A percentile compares a stretch with the other conserved stretches of the same genome.
Conservation (phyloP, 345 rosid species). For the Lenwebbia sp. region DNA sequence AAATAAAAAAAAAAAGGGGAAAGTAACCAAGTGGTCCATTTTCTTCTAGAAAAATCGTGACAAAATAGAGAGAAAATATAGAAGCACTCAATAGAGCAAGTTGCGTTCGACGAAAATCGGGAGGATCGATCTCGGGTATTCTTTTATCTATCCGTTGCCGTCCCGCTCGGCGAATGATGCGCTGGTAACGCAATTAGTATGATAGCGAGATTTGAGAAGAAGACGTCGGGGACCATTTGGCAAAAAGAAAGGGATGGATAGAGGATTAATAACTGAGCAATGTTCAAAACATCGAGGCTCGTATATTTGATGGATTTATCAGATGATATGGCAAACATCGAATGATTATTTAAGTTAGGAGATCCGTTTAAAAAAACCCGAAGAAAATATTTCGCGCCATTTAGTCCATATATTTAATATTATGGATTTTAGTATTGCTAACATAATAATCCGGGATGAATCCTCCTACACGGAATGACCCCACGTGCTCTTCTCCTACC, state of each 20-base stretch:
- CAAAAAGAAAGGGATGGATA: background rate
- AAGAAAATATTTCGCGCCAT: background rate
- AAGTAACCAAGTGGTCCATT: background rate
- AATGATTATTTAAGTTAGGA: background rate
- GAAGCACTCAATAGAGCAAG: background rate
- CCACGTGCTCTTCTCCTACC: constrained; percentile 7
- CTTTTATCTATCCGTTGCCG: background rate
- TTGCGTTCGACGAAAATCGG: background rate
- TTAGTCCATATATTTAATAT: background rate
- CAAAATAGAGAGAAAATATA: background rate
- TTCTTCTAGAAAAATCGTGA: background rate
- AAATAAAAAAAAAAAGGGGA: too few relatives aligned
- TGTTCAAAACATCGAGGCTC: background rate
- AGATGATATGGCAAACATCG: too few relatives aligned
- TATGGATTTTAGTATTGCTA: background rate
- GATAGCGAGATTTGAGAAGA: background rate
- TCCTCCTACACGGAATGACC: background rate
- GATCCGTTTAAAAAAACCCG: accelerated
- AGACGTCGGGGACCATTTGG: background rate
- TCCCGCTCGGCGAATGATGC: background rate
- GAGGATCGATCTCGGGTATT: too few relatives aligned
- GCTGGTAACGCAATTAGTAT: background rate
- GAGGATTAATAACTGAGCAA: background rate
- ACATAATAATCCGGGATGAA: background rate
- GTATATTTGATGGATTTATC: background rate